A percentile compares a stretch with the other conserved stretches of the same genome.
Conservation (phyloP, 345 rosid species). For the Eucalyptus marginata region DNA sequence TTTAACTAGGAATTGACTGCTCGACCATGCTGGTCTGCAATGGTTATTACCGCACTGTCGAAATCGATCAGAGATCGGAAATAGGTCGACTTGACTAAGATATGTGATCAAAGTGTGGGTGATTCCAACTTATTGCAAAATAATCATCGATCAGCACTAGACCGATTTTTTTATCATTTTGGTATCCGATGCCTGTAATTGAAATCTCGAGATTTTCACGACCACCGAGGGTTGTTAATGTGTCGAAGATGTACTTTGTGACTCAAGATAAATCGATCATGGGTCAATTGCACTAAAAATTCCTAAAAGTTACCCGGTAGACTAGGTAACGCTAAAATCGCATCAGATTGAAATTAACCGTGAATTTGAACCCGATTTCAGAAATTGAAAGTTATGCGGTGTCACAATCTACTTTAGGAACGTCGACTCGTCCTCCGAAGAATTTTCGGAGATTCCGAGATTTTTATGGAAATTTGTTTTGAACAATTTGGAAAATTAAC, state of each 20-base stretch:
- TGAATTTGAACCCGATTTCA: fast-evolving
- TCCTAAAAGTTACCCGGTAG: fast-evolving
- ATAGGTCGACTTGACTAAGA: fast-evolving
- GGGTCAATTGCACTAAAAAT: too few species aligned
- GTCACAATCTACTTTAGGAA: too few species aligned
- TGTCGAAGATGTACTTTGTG: too few species aligned
- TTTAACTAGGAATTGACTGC: too few species aligned
- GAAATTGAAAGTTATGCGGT: fast-evolving
- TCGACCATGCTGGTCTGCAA: too few species aligned
- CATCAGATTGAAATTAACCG: fast-evolving
- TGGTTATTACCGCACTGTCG: too few species aligned
- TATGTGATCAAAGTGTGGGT: fast-evolving
- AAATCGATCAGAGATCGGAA: fast-evolving
- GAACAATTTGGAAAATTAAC: fast-evolving
- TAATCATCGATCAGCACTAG: fast-evolving
- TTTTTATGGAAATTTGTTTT: too few species aligned
- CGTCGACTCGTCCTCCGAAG: fast-evolving
- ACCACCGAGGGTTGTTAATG: fast-evolving
- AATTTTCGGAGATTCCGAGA: fast-evolving
- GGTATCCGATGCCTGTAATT: fast-evolving
- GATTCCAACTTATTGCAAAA: fast-evolving
- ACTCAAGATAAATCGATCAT: fast-evolving
- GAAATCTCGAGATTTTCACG: fast-evolving
- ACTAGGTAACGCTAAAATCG: fast-evolving
- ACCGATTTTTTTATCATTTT: too few species aligned